Evolutionary conservation across 2,329 filamentous ascomycete genomes (phyloP).

Genomic region (Aureobasidium sp.): DNA sequence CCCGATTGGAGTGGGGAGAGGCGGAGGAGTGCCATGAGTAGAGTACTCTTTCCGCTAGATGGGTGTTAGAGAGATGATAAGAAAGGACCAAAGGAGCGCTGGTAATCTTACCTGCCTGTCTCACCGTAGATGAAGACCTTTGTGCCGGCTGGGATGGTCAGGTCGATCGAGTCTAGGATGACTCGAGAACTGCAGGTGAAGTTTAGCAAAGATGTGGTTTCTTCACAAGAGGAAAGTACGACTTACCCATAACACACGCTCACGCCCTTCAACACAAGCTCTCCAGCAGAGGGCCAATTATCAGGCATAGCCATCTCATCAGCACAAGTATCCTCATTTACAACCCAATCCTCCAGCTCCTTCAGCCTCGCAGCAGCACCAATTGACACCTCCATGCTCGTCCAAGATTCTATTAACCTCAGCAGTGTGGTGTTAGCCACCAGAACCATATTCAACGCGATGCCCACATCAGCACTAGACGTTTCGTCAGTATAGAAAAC

Average conservation of each 20-base stretch:
- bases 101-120: constrained; percentile 30
- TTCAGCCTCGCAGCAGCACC: constrained; percentile 47
- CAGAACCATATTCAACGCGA: constrained; percentile 45
- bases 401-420: constrained; percentile 43
- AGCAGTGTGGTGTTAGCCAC: constrained; percentile 44
- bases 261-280: constrained; percentile 62
- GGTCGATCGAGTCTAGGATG: constrained; percentile 28
- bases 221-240: fast-evolving
- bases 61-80: too few relatives aligned
- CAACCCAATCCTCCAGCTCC: constrained; percentile 29
- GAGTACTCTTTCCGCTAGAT: constrained; percentile 42
- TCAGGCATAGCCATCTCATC: constrained; percentile 52
- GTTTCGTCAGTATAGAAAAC: constrained; percentile 31
- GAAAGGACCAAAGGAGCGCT: too few relatives aligned
- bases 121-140: constrained; percentile 45
- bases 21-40: constrained; percentile 41
- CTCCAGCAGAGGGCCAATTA: constrained; percentile 66
- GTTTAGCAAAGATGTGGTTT: not conserved
- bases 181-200: not conserved
- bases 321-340: not conserved
- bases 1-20: constrained; percentile 39
- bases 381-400: constrained; percentile 47
- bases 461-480: constrained; percentile 41
- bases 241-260: constrained; percentile 16
- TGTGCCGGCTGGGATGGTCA: constrained; percentile 41